A percentile compares a stretch with the other conserved stretches of the same genome.
These are phyloP conservation scores for Neonothopanus nambi DNA, from an alignment of 1,284 basidiomycete species.

Conservation along the genomic window DNA sequence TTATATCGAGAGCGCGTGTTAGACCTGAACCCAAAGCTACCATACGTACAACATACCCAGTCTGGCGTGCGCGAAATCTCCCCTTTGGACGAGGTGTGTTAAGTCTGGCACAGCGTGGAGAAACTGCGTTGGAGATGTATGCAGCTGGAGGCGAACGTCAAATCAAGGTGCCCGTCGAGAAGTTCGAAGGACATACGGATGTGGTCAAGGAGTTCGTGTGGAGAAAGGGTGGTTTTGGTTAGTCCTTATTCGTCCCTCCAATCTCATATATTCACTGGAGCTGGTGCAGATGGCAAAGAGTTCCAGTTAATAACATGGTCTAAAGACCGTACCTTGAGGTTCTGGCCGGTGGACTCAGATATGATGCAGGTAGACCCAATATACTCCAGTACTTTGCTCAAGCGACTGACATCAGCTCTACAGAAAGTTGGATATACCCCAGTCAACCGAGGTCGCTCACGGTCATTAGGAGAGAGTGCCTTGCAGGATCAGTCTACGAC, in stretches of 20 bases:
- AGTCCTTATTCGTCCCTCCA: slow-evolving; percentile 20
- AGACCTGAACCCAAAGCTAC: slow-evolving; percentile 47
- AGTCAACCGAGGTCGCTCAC: slow-evolving; percentile 29
- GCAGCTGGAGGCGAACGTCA: slow-evolving; percentile 33
- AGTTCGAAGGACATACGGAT: slow-evolving; percentile 88
- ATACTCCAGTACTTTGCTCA: background rate
- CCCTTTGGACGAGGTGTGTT: slow-evolving; percentile 93
- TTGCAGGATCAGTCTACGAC: slow-evolving; percentile 25
- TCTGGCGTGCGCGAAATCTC: slow-evolving; percentile 91
- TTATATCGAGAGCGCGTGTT: background rate
- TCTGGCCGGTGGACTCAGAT: slow-evolving; percentile 85
- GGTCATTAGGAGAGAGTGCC: slow-evolving; percentile 20
- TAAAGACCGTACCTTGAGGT: slow-evolving; percentile 88
- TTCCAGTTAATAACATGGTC: slow-evolving; percentile 98
- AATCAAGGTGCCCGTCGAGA: slow-evolving; percentile 53
- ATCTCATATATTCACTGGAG: background rate
- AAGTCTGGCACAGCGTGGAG: slow-evolving; percentile 88
- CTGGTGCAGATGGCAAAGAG: slow-evolving; percentile 56
- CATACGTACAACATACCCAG: slow-evolving; percentile 83
- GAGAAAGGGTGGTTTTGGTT: slow-evolving; percentile 67
- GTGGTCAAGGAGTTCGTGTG: slow-evolving; percentile 99
- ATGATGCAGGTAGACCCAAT: slow-evolving; percentile 56
- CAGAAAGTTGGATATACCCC: slow-evolving; percentile 46
- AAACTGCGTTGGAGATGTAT: slow-evolving; percentile 87
- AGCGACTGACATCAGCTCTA: background rate